Percentiles rank a stretch among this genome's conserved stretches.
These are phyloP conservation scores for Poa annua DNA, from an alignment of 176 grass and related monocot species.

Conservation along the genomic window DNA sequence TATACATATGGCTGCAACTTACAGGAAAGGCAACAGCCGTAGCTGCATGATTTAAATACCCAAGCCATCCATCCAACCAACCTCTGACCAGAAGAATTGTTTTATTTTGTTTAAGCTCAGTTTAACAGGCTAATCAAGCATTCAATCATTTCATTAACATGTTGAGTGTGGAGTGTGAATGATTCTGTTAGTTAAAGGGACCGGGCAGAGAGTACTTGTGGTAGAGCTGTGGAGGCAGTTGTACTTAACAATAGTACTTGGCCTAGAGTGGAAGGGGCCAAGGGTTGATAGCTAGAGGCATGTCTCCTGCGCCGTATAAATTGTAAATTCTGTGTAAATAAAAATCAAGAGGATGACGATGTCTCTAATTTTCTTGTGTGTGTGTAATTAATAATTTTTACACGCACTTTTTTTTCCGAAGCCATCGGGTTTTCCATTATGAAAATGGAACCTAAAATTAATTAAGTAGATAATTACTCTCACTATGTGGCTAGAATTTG, in stretches of 20 bases:
- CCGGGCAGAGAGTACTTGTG: not conserved
- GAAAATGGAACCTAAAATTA: not conserved
- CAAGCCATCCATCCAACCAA: conserved; percentile 47
- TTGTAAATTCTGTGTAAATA: not conserved
- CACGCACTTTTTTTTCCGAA: not conserved
- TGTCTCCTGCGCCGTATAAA: not conserved
- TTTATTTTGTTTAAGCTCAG: conserved; percentile 12
- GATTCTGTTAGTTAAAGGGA: conserved; percentile 4
- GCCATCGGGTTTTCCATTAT: not conserved
- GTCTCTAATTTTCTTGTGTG: not conserved
- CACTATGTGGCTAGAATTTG: not conserved
- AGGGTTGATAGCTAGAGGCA: not conserved
- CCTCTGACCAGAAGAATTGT: conserved; percentile 35
- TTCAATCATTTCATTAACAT: conserved; percentile 38
- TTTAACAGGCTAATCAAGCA: conserved; percentile 41
- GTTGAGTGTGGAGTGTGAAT: conserved; percentile 28
- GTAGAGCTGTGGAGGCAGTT: conserved; percentile 38
- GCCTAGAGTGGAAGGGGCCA: conserved; percentile 24
- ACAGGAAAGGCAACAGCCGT: conserved; percentile 54
- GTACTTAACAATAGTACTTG: conserved; percentile 47
- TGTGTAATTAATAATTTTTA: not conserved
- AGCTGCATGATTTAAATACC: conserved; percentile 41
- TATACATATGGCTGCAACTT: conserved; percentile 48
- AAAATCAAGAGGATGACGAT: not conserved
- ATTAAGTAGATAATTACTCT: not conserved